Conservation (phyloP, 2,329 filamentous ascomycete species). For the Neurospora sp. region DNA sequence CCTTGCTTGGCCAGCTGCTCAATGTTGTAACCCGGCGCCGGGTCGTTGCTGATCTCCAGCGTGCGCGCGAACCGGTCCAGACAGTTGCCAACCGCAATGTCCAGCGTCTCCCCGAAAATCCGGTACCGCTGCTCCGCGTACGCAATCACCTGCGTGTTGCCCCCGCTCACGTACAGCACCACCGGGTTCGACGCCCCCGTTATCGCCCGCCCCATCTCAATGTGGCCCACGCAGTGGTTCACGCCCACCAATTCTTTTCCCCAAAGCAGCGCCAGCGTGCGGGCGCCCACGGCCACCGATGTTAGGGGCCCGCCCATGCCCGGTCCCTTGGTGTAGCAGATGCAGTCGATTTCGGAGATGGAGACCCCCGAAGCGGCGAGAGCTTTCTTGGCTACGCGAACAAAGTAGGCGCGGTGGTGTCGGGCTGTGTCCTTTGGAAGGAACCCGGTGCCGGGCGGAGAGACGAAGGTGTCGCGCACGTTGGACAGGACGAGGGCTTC, state of each 20-base stretch:
- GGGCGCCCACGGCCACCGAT: conserved; percentile 74
- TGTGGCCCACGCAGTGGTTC: conserved; percentile 97
- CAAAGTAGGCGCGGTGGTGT: conserved; percentile 83
- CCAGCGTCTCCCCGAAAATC: conserved; percentile 95
- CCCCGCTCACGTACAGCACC: conserved; percentile 89
- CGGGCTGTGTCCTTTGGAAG: conserved; percentile 91
- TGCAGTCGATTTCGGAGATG: conserved; percentile 67
- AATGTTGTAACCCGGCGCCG: conserved; percentile 95
- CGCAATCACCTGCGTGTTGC: conserved; percentile 96
- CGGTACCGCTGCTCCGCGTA: conserved; percentile 91
- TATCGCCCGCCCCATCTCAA: conserved; percentile 94
- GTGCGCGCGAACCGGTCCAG: conserved; percentile 92
- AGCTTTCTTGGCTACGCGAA: conserved; percentile 68
- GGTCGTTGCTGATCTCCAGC: conserved; percentile 85
- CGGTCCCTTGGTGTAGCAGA: conserved; percentile 92
- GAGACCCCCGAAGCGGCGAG: conserved; percentile 57
- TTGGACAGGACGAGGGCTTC: conserved; percentile 69
- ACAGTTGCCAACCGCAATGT: conserved; percentile 96
- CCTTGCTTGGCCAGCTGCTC: conserved; percentile 79
- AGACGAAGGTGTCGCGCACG: conserved; percentile 85
- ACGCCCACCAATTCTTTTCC: conserved; percentile 82
- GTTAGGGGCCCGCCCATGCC: conserved; percentile 94
- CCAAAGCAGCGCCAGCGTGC: conserved; percentile 78
- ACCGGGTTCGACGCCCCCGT: conserved; percentile 87
- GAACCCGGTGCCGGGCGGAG: conserved; percentile 88